A percentile compares a stretch with the other conserved stretches of the same genome.
Evolutionary conservation across 805 yeast species (phyloP).

Genomic region (Saturnispora sekii): DNA sequence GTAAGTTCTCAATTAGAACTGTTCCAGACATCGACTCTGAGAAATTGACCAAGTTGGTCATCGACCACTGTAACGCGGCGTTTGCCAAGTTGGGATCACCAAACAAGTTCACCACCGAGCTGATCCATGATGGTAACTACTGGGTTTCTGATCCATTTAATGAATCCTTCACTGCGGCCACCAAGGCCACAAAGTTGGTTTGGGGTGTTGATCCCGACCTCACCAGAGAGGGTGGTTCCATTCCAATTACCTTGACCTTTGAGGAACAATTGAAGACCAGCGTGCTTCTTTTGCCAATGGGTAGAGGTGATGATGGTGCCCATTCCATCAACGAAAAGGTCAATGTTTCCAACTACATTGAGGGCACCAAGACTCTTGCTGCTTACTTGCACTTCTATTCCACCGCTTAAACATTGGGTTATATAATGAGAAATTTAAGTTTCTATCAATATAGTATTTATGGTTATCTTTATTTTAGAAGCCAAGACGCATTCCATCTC

Average conservation of each 20-base stretch:
- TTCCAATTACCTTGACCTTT: constrained; percentile 92
- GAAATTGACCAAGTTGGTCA: constrained; percentile 69
- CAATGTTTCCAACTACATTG: constrained; percentile 78
- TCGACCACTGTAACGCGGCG: constrained; percentile 54
- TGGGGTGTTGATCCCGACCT: constrained; percentile 94
- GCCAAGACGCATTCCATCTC: too few species aligned
- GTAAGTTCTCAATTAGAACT: constrained; percentile 95
- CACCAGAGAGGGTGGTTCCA: constrained; percentile 98
- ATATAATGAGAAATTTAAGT: background rate
- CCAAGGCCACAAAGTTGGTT: constrained; percentile 86
- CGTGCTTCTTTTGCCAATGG: constrained; percentile 90
- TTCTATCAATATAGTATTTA: too few species aligned
- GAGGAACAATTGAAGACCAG: constrained; percentile 79
- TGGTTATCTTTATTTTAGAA: too few species aligned
- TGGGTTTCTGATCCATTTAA: constrained; percentile 95
- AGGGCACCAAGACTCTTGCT: constrained; percentile 87
- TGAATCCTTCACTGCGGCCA: constrained; percentile 87
- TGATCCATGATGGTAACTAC: constrained; percentile 91
- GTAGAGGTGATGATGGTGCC: constrained; percentile 99
- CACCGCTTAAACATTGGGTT: background rate
- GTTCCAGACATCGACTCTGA: constrained; percentile 86
- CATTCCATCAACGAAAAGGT: constrained; percentile 96
- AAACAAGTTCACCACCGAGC: constrained; percentile 60
- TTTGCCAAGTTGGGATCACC: constrained; percentile 67
- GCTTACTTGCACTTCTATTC: constrained; percentile 83